A percentile compares a stretch with the other conserved stretches of the same genome.
phyloP scores from a whole-genome alignment of 441 rosid genomes.

The Erodium moschatum region DNA sequence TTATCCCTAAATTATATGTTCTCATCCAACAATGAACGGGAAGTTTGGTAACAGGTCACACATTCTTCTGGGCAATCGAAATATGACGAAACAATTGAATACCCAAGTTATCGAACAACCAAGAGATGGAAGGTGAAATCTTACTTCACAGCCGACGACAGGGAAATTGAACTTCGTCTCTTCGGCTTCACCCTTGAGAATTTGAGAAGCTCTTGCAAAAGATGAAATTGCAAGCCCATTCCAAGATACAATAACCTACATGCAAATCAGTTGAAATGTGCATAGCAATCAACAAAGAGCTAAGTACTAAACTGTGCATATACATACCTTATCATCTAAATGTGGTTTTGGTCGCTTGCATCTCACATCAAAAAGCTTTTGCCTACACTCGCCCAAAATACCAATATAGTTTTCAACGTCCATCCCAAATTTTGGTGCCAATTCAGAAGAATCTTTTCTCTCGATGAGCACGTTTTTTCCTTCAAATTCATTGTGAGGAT shows the following conservation, averaged over 20 bases:
- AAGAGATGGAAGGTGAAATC: conserved; percentile 12
- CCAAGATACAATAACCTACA: conserved; percentile 85
- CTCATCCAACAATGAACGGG: neutral
- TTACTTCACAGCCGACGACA: conserved; percentile 63
- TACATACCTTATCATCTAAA: conserved; percentile 82
- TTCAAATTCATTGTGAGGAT: conserved; percentile 71
- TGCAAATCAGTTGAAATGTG: conserved; percentile 18
- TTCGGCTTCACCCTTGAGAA: conserved; percentile 50
- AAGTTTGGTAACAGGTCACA: neutral
- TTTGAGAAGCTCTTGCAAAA: conserved; percentile 79
- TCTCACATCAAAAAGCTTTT: conserved; percentile 63
- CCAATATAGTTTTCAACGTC: conserved; percentile 51
- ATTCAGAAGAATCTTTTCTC: conserved; percentile 45
- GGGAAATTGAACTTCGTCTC: conserved; percentile 51
- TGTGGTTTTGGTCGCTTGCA: conserved; percentile 72
- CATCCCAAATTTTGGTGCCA: conserved; percentile 54
- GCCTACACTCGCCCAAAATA: conserved; percentile 61
- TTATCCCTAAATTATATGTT: neutral
- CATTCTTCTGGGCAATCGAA: neutral
- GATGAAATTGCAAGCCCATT: conserved; percentile 80
- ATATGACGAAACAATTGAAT: neutral
- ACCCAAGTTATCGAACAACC: conserved; percentile 10
- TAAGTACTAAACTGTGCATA: conserved; percentile 4
- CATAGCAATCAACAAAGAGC: conserved; percentile 15
- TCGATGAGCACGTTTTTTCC: conserved; percentile 78